These are phyloP conservation scores for Mycena leptocephala DNA, from an alignment of 768 basidiomycete genomes.

Conservation along the genomic window DNA sequence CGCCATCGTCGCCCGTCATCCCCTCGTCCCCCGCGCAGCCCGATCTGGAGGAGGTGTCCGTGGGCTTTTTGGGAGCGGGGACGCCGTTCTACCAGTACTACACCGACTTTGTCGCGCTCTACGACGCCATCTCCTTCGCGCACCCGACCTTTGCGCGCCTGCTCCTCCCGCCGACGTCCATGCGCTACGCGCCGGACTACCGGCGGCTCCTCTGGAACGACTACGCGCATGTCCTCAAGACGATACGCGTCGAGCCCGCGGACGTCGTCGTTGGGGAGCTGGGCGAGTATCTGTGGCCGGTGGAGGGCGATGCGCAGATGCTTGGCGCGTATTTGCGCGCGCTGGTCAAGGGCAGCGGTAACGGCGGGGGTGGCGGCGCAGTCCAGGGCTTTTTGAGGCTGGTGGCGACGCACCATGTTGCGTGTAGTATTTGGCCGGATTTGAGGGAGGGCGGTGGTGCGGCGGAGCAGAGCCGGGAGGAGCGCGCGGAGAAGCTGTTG, in stretches of 20 bases:
- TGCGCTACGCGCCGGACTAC: constrained; percentile 87
- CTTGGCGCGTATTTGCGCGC: constrained; percentile 76
- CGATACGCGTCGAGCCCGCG: constrained; percentile 66
- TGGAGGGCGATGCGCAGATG: constrained; percentile 75
- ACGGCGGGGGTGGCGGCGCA: constrained; percentile 27
- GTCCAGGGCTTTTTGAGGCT: constrained; percentile 74
- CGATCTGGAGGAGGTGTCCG: constrained; percentile 70
- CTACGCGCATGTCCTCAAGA: constrained; percentile 76
- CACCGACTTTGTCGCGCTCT: constrained; percentile 92
- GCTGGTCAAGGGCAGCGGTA: no score
- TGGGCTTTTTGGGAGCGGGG: constrained; percentile 71
- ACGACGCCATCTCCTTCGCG: constrained; percentile 92
- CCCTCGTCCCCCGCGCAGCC: constrained; percentile 32
- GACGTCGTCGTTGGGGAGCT: constrained; percentile 70
- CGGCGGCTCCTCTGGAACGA: constrained; percentile 90
- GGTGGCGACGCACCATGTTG: constrained; percentile 86
- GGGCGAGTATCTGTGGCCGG: constrained; percentile 79
- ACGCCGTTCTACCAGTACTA: constrained; percentile 96
- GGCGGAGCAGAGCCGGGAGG: constrained; percentile 52
- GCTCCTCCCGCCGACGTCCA: constrained; percentile 83
- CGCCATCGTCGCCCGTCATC: constrained; percentile 36
- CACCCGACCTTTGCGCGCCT: constrained; percentile 83
- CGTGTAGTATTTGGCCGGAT: constrained; percentile 84
- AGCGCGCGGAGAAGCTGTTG: constrained; percentile 64
- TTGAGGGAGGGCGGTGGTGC: constrained; percentile 50